phyloP scores from a whole-genome alignment of 1,284 basidiomycete genomes.

The Exobasidium cylindrosporum region DNA sequence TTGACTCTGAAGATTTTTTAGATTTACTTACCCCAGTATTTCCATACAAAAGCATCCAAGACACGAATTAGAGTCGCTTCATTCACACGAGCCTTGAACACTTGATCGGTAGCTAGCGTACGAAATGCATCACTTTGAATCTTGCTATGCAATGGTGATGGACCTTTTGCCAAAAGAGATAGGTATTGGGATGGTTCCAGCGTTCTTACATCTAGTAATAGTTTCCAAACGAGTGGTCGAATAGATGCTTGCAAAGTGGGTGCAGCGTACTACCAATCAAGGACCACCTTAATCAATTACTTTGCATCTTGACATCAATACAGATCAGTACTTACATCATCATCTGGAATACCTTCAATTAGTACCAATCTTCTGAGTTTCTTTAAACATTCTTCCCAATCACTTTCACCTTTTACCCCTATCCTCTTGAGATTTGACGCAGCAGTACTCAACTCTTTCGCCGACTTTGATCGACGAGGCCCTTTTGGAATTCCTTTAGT shows the following conservation, averaged over 20 bases:
- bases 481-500: neutral
- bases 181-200: conserved; percentile 33
- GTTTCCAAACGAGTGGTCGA: conserved; percentile 34
- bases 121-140: conserved; percentile 65
- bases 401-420: conserved; percentile 2
- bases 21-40: conserved; percentile 67
- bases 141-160: conserved; percentile 52
- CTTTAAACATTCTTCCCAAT: conserved; percentile 11
- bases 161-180: conserved; percentile 32
- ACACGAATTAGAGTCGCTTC: conserved; percentile 95
- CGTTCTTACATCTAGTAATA: conserved; percentile 31
- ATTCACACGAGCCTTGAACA: conserved; percentile 88
- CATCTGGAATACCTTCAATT: conserved; percentile 8
- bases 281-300: neutral
- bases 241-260: neutral
- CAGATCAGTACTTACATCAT: conserved; percentile 19
- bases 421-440: neutral
- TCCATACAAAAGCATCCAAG: conserved; percentile 95
- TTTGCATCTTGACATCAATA: neutral
- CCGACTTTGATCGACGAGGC: neutral
- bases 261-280: neutral
- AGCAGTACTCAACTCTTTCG: neutral
- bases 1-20: neutral
- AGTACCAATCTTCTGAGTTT: conserved; percentile 12
- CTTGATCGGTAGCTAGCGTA: conserved; percentile 87